Evolutionary conservation across 2,329 filamentous ascomycete genomes (phyloP).

Genomic region (Annulohypoxylon truncatum): DNA sequence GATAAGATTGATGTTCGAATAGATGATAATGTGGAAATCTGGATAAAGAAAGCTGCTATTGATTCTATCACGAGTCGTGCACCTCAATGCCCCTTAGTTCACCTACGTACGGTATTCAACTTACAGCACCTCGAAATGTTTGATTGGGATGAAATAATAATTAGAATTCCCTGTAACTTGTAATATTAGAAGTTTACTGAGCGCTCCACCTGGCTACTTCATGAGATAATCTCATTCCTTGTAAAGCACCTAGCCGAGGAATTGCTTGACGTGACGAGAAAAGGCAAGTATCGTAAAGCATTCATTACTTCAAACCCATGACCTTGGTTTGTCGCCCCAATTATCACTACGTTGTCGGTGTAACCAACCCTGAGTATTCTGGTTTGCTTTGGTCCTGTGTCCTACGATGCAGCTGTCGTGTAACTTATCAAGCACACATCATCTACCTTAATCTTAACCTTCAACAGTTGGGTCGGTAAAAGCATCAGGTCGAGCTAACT

Average conservation of each 20-base stretch:
- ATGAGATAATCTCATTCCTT: not conserved
- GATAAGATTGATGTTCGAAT: conserved; percentile 6
- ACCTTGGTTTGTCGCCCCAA: not conserved
- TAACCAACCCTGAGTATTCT: not conserved
- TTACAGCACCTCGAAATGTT: not conserved
- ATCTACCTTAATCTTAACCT: not conserved
- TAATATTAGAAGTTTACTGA: not conserved
- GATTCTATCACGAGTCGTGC: not conserved
- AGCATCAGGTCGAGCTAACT: not conserved
- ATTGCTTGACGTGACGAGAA: no score
- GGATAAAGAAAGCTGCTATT: not conserved
- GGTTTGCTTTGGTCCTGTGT: not conserved
- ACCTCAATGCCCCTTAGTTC: not conserved
- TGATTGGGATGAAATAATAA: not conserved
- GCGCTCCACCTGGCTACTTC: not conserved
- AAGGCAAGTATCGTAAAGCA: no score
- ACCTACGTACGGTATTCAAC: not conserved
- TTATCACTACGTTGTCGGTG: not conserved
- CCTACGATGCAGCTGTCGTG: not conserved
- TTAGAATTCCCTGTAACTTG: not conserved
- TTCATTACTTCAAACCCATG: not conserved
- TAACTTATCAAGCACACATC: not conserved
- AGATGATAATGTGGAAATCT: not conserved
- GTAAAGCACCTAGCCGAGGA: not conserved
- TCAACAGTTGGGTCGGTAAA: not conserved